Percentiles rank a stretch among this genome's conserved stretches.
phyloP scores from a whole-genome alignment of 805 yeast species.

The Candida koratica region DNA sequence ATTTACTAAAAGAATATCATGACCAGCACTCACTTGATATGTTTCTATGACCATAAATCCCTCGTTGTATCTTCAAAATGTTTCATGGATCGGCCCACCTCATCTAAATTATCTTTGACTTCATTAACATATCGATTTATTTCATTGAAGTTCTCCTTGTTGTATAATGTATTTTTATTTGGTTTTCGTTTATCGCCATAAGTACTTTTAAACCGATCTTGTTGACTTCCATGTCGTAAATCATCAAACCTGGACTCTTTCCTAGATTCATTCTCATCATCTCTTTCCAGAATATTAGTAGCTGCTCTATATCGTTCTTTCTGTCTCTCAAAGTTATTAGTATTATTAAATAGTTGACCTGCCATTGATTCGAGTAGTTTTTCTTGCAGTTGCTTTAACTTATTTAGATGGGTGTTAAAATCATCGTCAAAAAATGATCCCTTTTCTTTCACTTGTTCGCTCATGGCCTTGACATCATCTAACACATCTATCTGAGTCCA shows the following conservation, averaged over 20 bases:
- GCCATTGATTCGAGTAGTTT: constrained; percentile 32
- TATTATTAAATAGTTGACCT: constrained; percentile 23
- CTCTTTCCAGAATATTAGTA: constrained; percentile 17
- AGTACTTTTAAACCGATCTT: constrained; percentile 22
- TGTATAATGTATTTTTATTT: constrained; percentile 28
- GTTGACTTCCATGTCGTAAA: constrained; percentile 22
- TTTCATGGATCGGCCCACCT: constrained; percentile 50
- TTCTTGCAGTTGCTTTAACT: constrained; percentile 54
- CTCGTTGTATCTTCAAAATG: constrained; percentile 43
- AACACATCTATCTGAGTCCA: constrained; percentile 88
- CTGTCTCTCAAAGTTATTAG: constrained; percentile 17
- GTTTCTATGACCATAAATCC: constrained; percentile 38
- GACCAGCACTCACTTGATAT: background rate
- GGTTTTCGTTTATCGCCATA: constrained; percentile 19
- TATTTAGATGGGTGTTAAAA: constrained; percentile 49
- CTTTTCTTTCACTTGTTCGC: constrained; percentile 39
- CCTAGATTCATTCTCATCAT: constrained; percentile 8
- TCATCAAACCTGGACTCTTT: constrained; percentile 7
- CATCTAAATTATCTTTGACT: constrained; percentile 46
- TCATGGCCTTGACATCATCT: constrained; percentile 69
- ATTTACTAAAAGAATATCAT: background rate
- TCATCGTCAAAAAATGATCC: constrained; percentile 49
- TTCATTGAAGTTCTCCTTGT: constrained; percentile 49
- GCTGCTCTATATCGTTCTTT: constrained; percentile 23
- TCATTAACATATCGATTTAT: constrained; percentile 48